Evolutionary conservation across 179 eudicot species (phyloP).

Genomic region (Nepenthes alata): DNA sequence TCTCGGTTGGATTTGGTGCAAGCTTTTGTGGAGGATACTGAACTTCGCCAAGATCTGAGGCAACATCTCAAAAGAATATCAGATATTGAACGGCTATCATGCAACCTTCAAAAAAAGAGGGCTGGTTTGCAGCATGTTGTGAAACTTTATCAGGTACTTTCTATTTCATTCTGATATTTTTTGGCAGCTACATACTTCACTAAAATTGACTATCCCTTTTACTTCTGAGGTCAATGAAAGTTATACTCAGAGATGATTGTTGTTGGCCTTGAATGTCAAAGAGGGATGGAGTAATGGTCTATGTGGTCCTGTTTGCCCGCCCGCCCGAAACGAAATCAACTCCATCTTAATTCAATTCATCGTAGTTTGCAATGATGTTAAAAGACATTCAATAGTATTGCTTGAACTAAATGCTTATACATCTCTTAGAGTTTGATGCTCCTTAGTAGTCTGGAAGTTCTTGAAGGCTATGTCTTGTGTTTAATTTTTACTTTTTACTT

Average conservation of each 20-base stretch:
- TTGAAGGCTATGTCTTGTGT: not conserved
- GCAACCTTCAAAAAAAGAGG: constrained; percentile 51
- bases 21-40: constrained; percentile 86
- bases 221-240: not conserved
- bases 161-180: not conserved
- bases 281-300: too few species aligned
- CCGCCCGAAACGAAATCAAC: too few species aligned
- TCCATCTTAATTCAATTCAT: too few species aligned
- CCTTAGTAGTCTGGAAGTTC: not conserved
- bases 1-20: constrained; percentile 76
- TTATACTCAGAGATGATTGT: not conserved
- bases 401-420: not conserved
- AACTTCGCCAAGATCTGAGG: constrained; percentile 75
- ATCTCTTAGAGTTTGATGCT: not conserved
- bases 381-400: too few species aligned
- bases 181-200: not conserved
- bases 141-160: constrained; percentile 83
- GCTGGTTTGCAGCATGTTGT: constrained; percentile 77
- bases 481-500: constrained; percentile 6
- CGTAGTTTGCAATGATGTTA: too few species aligned
- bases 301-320: too few species aligned
- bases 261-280: too few species aligned
- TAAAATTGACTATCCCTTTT: not conserved
- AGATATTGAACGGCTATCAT: constrained; percentile 70
- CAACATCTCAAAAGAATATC: constrained; percentile 85